Evolutionary conservation across 2,329 filamentous ascomycete species (phyloP).

Genomic region (Fusarium lyarnte): DNA sequence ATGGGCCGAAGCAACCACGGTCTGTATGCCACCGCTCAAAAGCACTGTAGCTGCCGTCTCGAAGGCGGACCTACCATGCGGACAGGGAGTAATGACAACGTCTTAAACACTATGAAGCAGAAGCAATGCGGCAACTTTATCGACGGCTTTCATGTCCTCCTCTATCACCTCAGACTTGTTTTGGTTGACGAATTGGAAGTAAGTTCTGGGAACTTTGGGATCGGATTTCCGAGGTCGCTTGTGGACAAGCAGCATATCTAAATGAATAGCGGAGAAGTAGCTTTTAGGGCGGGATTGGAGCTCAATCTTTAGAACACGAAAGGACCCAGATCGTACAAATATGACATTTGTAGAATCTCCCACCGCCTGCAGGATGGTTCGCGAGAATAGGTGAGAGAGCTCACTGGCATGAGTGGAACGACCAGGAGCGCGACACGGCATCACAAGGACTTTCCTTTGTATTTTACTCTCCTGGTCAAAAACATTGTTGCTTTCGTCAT

Average conservation of each 20-base stretch:
- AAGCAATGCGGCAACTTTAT: background rate
- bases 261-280: background rate
- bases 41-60: background rate
- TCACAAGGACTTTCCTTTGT: background rate
- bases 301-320: background rate
- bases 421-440: background rate
- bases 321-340: fast-evolving
- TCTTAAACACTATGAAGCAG: background rate
- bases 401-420: background rate
- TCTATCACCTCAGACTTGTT: background rate
- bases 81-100: background rate
- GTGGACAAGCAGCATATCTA: background rate
- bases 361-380: fast-evolving
- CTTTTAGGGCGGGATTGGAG: background rate
- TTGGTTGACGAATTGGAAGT: background rate
- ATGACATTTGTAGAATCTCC: background rate
- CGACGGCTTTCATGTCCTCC: background rate
- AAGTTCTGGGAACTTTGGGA: background rate
- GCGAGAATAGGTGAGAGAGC: background rate
- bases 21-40: background rate
- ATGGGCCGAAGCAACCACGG: background rate
- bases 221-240: background rate
- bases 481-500: fast-evolving
- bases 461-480: background rate
- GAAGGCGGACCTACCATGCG: background rate